Percentiles rank a stretch among this genome's conserved stretches.
phyloP scores from a whole-genome alignment of 2,329 filamentous ascomycete genomes.

The Xylaria sp. region DNA sequence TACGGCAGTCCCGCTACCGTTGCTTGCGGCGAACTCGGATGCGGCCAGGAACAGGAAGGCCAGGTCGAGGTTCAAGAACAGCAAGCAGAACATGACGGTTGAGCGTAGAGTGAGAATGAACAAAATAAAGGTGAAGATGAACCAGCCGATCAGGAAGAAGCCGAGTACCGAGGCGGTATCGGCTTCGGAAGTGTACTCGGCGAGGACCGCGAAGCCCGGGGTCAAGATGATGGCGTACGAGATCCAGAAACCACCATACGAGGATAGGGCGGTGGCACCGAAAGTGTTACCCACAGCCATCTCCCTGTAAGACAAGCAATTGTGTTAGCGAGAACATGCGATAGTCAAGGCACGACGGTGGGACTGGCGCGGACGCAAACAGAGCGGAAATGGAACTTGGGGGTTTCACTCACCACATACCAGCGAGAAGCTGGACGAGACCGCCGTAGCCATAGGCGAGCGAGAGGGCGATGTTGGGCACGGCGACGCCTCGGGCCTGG shows the following conservation, averaged over 20 bases:
- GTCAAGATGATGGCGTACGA: slow-evolving; percentile 77
- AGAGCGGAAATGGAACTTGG: not conserved
- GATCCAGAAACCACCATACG: slow-evolving; percentile 88
- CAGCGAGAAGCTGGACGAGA: slow-evolving; percentile 80
- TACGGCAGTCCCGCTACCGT: slow-evolving; percentile 57
- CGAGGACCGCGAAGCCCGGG: slow-evolving; percentile 70
- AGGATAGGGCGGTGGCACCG: slow-evolving; percentile 82
- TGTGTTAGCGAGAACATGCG: not conserved
- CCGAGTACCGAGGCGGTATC: slow-evolving; percentile 70
- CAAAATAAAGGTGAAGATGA: slow-evolving; percentile 83
- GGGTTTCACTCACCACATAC: slow-evolving; percentile 78
- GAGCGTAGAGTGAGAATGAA: slow-evolving; percentile 80
- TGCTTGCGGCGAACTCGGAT: slow-evolving; percentile 66
- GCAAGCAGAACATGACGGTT: slow-evolving; percentile 78
- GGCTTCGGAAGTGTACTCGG: slow-evolving; percentile 58
- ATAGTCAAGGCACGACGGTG: not conserved
- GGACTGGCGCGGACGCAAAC: not conserved
- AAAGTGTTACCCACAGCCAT: slow-evolving; percentile 91
- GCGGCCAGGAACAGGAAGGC: slow-evolving; percentile 78
- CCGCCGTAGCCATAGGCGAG: slow-evolving; percentile 81
- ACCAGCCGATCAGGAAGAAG: slow-evolving; percentile 82
- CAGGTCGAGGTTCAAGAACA: slow-evolving; percentile 81
- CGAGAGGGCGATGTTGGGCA: slow-evolving; percentile 74
- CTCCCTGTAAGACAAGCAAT: slow-evolving; percentile 65
- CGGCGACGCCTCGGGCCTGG: slow-evolving; percentile 66